Evolutionary conservation across 805 yeast species (phyloP).

Genomic region (Monosporozyma solicola): DNA sequence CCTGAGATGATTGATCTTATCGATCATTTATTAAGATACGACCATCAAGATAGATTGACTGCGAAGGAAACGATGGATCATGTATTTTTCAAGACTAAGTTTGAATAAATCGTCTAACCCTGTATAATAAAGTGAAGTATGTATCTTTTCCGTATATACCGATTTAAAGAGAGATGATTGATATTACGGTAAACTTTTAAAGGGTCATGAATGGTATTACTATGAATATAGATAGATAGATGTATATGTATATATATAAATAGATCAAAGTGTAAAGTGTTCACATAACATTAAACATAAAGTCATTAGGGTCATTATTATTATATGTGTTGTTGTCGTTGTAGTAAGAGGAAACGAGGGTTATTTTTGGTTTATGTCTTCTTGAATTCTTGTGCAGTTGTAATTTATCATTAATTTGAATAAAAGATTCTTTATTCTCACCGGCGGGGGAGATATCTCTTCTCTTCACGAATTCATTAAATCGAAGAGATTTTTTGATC

Average conservation of each 20-base stretch:
- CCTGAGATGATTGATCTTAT: conserved; percentile 68
- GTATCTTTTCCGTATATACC: no score
- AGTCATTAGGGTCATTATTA: background rate
- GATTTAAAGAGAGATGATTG: no score
- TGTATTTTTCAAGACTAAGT: conserved; percentile 41
- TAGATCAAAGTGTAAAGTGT: background rate
- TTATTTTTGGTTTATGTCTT: background rate
- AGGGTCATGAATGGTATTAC: no score
- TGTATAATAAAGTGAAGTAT: no score
- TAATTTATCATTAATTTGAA: conserved; percentile 17
- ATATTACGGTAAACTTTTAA: no score
- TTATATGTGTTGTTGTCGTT: background rate
- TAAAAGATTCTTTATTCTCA: conserved; percentile 14
- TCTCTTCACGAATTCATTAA: conserved; percentile 18
- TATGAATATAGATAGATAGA: no score
- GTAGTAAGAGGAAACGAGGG: no score
- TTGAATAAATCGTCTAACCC: conserved; percentile 2
- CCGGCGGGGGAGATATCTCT: conserved; percentile 14
- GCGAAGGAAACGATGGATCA: conserved; percentile 85
- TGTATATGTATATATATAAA: background rate
- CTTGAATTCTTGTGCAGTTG: background rate
- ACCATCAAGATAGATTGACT: conserved; percentile 80
- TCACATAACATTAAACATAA: background rate
- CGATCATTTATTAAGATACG: conserved; percentile 71
- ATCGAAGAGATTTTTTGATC: conserved; percentile 13